Percentiles rank a stretch among this genome's conserved stretches.
Conservation (phyloP, 2,329 filamentous ascomycete genomes). For the Trichoderma sp. region DNA sequence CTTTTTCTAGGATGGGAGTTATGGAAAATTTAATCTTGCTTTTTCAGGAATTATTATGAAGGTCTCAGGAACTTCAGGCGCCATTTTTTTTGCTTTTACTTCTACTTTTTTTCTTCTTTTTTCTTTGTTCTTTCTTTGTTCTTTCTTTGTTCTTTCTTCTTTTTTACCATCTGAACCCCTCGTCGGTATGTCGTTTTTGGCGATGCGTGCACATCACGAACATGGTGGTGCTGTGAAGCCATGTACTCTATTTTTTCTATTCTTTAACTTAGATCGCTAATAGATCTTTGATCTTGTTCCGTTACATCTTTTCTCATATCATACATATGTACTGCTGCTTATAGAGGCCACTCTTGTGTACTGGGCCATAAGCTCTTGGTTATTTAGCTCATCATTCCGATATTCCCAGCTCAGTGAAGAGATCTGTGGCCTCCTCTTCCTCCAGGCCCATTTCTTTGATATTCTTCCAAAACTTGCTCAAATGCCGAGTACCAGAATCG, state of each 20-base stretch:
- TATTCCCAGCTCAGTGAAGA: conserved; percentile 55
- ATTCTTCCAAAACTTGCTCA: conserved; percentile 83
- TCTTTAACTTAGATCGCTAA: conserved; percentile 18
- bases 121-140: not conserved
- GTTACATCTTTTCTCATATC: not conserved
- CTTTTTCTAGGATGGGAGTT: conserved; percentile 22
- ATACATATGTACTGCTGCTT: not conserved
- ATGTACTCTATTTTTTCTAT: not conserved
- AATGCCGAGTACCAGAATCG: conserved; percentile 77
- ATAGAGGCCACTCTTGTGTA: not conserved
- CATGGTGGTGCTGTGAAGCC: conserved; percentile 1
- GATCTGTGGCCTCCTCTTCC: conserved; percentile 51
- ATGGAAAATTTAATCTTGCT: conserved; percentile 15
- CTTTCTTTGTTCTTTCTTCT: not conserved
- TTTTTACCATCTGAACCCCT: not conserved
- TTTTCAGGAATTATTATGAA: conserved; percentile 8
- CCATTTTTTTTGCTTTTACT: not conserved
- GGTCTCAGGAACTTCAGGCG: conserved; percentile 4
- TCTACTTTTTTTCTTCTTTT: not conserved
- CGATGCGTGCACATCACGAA: not conserved
- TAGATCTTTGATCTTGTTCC: conserved; percentile 18
- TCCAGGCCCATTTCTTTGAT: conserved; percentile 69
- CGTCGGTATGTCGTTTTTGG: not conserved
- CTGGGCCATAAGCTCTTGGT: not conserved
- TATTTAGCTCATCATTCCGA: conserved; percentile 23